Conservation (phyloP, 345 rosid species). For the Gossypium australe region DNA sequence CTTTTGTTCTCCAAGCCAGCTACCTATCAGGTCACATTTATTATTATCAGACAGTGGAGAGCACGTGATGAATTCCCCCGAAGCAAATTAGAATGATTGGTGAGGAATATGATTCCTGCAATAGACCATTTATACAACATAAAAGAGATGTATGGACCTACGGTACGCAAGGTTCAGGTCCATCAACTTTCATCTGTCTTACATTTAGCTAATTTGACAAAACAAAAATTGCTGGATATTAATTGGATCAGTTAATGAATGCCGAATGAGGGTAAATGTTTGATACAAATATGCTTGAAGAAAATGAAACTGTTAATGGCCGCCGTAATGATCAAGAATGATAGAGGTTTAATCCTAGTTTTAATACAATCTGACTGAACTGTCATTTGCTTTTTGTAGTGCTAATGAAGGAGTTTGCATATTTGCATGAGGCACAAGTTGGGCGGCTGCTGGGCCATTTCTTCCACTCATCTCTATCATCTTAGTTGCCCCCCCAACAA, state of each 20-base stretch:
- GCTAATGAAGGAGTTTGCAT: neutral
- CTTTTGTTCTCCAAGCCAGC: neutral
- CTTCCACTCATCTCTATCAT: slow-evolving; percentile 9
- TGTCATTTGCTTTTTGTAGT: neutral
- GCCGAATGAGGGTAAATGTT: slow-evolving; percentile 62
- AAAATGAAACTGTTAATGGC: neutral
- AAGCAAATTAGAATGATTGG: slow-evolving; percentile 80
- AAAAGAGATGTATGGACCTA: slow-evolving; percentile 19
- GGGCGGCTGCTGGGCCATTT: slow-evolving; percentile 10
- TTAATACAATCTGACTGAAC: neutral
- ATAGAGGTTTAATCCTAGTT: neutral
- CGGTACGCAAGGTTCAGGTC: slow-evolving; percentile 47
- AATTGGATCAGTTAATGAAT: slow-evolving; percentile 1
- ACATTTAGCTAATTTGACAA: slow-evolving; percentile 70
- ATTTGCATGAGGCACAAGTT: neutral
- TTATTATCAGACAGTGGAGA: slow-evolving; percentile 52
- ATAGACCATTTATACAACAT: neutral
- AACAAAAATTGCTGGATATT: slow-evolving; percentile 38
- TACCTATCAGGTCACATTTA: neutral
- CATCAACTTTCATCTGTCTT: slow-evolving; percentile 83
- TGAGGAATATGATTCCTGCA: slow-evolving; percentile 48
- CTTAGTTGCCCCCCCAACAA: slow-evolving; percentile 15
- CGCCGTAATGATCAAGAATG: neutral
- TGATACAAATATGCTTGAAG: too few relatives aligned
- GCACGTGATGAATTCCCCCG: slow-evolving; percentile 64